Percentiles rank a stretch among this genome's conserved stretches.
These are phyloP conservation scores for Proliferodiscus dingleyae DNA, from an alignment of 2,329 filamentous ascomycete species.

Conservation along the genomic window DNA sequence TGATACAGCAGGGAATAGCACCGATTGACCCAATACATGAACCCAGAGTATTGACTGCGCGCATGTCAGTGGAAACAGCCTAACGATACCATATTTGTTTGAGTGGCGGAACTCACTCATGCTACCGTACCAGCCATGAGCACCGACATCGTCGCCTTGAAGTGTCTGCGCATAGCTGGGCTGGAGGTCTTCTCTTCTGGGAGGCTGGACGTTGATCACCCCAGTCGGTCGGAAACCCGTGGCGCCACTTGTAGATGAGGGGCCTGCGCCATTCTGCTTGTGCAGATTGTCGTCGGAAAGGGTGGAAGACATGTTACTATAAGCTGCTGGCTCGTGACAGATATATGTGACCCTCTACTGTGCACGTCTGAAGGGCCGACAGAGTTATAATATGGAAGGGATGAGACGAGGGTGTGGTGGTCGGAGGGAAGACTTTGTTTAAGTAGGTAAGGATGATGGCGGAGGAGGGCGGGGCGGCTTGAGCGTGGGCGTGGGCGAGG, in stretches of 20 bases:
- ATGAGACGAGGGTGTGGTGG: neutral
- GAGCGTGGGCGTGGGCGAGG: too few relatives aligned
- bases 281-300: conserved; percentile 11
- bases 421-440: neutral
- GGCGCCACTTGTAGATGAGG: conserved; percentile 30
- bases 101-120: conserved; percentile 62
- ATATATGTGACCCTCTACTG: too few relatives aligned
- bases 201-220: conserved; percentile 70
- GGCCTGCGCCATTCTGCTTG: conserved; percentile 5
- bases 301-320: conserved; percentile 12
- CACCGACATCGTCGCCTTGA: conserved; percentile 59
- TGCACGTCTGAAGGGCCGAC: neutral
- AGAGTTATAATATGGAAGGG: neutral
- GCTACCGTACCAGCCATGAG: conserved; percentile 81
- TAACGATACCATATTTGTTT: neutral
- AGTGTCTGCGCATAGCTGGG: conserved; percentile 63
- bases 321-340: neutral
- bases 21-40: conserved; percentile 70
- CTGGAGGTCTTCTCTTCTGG: conserved; percentile 75
- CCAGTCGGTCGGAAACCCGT: conserved; percentile 15
- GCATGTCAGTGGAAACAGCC: neutral
- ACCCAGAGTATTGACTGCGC: conserved; percentile 67
- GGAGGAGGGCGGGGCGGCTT: too few relatives aligned
- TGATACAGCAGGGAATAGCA: conserved; percentile 84
- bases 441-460: neutral